These are phyloP conservation scores for Serendipita indica DNA, from an alignment of 768 basidiomycete species.

Conservation along the genomic window DNA sequence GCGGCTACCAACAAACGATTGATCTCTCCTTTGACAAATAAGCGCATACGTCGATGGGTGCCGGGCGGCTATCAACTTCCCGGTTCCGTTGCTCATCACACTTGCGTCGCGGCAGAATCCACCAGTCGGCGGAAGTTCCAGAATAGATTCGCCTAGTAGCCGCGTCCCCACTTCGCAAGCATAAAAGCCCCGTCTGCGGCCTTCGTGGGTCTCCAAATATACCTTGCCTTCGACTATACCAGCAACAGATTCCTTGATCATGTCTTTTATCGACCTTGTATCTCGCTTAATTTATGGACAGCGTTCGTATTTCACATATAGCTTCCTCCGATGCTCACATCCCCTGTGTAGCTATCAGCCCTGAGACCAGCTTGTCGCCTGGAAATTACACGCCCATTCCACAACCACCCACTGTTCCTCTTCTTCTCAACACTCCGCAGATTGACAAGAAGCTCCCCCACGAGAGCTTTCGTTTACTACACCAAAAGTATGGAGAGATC, in stretches of 20 bases:
- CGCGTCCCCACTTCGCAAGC: too few relatives aligned
- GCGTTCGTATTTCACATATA: not conserved
- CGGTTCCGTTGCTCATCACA: too few relatives aligned
- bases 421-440: slow-evolving; percentile 26
- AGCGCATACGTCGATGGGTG: too few relatives aligned
- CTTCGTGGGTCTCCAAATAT: too few relatives aligned
- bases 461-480: slow-evolving; percentile 20
- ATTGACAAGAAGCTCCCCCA: slow-evolving; percentile 16
- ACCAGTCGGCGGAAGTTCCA: too few relatives aligned
- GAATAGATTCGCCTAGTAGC: too few relatives aligned
- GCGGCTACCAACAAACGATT: too few relatives aligned
- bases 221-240: too few relatives aligned
- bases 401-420: slow-evolving; percentile 28
- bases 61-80: too few relatives aligned
- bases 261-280: not conserved
- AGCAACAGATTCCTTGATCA: not conserved
- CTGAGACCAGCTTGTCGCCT: not conserved
- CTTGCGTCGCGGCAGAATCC: too few relatives aligned
- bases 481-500: slow-evolving; percentile 29
- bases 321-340: not conserved
- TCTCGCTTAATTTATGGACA: not conserved
- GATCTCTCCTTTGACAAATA: too few relatives aligned
- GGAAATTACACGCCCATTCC: slow-evolving; percentile 24
- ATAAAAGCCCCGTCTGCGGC: too few relatives aligned
- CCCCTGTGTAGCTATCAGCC: not conserved